Base-by-base conservation (phyloP, 2,329 filamentous ascomycete genomes). In the Chaetomium globosum region DNA sequence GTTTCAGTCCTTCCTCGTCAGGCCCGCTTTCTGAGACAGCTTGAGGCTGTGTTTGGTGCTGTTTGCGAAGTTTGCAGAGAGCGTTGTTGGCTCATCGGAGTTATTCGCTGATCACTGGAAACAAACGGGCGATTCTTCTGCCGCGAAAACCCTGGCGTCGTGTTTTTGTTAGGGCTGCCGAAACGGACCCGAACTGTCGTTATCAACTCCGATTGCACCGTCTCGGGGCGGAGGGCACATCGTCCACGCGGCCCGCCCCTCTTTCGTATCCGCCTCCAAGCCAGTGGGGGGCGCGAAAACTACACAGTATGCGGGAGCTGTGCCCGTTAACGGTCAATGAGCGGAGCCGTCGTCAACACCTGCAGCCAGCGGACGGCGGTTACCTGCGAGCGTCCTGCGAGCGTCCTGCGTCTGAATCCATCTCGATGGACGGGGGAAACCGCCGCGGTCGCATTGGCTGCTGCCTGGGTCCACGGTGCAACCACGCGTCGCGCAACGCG, bases 221-320 rank as follows among this genome's bases (percentile, higher is more conserved):
- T 48, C 46, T 23, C 46, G 46, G 46, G 19, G 48, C 31, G 33
- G 8, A 60, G 31, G 21, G 5, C 39, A 36, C 39, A 36, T 39
- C 36, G 51, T n/a, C 19, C 33, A 51, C 46, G 58, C 52, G 57
- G 52, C 57, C 58, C 16, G 39, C 49, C 36, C 59, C 28, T 31
- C 28, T 51, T 28, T 28, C 33, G 30, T 31, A 8, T 48, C 48
- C 33, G 49, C 10, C 58, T n/a, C 43, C 62, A 52, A 65, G 63
- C 58, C 59, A 53, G 54, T 26, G 16, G 4, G 59, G 56, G 39
- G n/a, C n/a, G n/a, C n/a, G n/a, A n/a, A n/a, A n/a, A n/a, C n/a
- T n/a, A n/a, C n/a, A n/a, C n/a, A n/a, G n/a, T n/a, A 57, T n/a
- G 53, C 63, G 56, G 56, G 64, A 63, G 54, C 51, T 31, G 56